Percentiles rank a stretch among this genome's conserved stretches.
Evolutionary conservation across 164 flowering plant genomes (phyloP).

Genomic region (Liquidambar formosana): DNA sequence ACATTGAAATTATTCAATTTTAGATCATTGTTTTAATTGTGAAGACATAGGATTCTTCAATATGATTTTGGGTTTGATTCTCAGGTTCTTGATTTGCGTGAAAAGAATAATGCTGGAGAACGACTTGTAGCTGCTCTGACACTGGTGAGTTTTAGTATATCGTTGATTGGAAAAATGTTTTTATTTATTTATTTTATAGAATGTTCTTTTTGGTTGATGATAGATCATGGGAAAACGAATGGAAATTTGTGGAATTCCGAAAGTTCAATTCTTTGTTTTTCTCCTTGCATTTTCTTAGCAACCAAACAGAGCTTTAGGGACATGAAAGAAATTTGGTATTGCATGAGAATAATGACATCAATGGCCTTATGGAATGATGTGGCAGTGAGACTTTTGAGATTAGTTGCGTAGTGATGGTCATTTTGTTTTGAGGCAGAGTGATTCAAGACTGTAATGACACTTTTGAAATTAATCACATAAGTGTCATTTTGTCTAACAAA

Average conservation of each 20-base stretch:
- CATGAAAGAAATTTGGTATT: neutral
- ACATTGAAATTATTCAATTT: too few species aligned
- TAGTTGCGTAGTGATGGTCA: neutral
- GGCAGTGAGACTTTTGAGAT: neutral
- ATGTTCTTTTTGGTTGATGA: neutral
- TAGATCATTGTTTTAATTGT: too few species aligned
- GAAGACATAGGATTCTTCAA: neutral
- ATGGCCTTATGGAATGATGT: neutral
- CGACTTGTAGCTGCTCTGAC: conserved; percentile 77
- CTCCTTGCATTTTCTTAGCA: neutral
- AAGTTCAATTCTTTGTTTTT: neutral
- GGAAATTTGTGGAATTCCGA: too few species aligned
- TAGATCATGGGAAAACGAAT: neutral
- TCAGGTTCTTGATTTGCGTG: conserved; percentile 77
- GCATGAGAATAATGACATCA: too few species aligned
- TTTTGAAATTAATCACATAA: neutral
- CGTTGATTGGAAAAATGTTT: neutral
- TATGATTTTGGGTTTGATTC: conserved; percentile 14
- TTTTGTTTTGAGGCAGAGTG: neutral
- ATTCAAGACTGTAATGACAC: neutral
- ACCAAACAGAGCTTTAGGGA: neutral
- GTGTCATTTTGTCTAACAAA: neutral
- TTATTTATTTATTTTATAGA: too few species aligned
- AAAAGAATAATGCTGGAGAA: conserved; percentile 72
- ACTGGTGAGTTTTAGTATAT: conserved; percentile 47